These are phyloP conservation scores for Myriosclerotinia curreyana DNA, from an alignment of 2,329 filamentous ascomycete genomes.

Conservation along the genomic window DNA sequence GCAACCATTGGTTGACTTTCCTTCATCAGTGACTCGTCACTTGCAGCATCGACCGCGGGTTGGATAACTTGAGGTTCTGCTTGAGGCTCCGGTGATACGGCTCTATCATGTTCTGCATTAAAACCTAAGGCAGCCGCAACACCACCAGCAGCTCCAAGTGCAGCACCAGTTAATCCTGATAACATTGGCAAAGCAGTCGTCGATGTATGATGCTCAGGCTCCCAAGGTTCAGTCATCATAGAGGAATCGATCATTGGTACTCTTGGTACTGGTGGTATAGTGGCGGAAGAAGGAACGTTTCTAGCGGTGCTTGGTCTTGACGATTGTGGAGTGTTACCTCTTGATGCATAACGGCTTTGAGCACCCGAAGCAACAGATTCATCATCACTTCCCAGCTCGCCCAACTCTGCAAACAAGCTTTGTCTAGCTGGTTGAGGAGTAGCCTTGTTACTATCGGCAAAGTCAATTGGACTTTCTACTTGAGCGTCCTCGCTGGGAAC, in stretches of 20 bases:
- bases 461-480: slow-evolving; percentile 58
- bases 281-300: slow-evolving; percentile 43
- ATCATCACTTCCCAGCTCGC: slow-evolving; percentile 69
- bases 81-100: slow-evolving; percentile 1
- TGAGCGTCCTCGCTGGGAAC: slow-evolving; percentile 58
- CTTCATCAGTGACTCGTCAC: background rate
- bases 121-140: slow-evolving; percentile 5
- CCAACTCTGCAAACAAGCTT: slow-evolving; percentile 88
- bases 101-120: slow-evolving; percentile 3
- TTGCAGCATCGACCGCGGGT: background rate
- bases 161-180: slow-evolving; percentile 11
- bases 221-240: slow-evolving; percentile 59
- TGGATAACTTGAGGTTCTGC: background rate
- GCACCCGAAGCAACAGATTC: slow-evolving; percentile 53
- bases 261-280: slow-evolving; percentile 50
- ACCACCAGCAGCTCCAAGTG: slow-evolving; percentile 5
- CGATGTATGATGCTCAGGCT: slow-evolving; percentile 37
- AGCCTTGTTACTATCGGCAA: slow-evolving; percentile 48
- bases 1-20: background rate
- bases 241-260: slow-evolving; percentile 56
- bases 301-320: slow-evolving; percentile 38
- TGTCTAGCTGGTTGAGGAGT: slow-evolving; percentile 58
- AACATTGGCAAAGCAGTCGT: slow-evolving; percentile 29
- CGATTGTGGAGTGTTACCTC: slow-evolving; percentile 47
- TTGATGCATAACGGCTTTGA: slow-evolving; percentile 50